These are phyloP conservation scores for Zea mays DNA, from an alignment of 176 grass and related monocot species.

Conservation along the genomic window DNA sequence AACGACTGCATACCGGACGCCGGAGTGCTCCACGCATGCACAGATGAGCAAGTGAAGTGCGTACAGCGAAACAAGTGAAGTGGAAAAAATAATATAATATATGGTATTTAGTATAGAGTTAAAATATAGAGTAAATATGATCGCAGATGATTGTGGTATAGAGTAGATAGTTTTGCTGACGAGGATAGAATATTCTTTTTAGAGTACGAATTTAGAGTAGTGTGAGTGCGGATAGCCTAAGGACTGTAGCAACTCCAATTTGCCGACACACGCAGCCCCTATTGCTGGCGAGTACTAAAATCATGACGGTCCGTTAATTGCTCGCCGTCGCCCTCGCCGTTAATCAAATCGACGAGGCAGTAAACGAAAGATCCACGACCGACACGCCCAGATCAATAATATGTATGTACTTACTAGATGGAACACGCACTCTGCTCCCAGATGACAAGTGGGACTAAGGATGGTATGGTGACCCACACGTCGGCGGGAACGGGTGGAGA, in stretches of 20 bases:
- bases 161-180: too few relatives aligned
- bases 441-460: neutral
- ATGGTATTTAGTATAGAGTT: too few relatives aligned
- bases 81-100: too few relatives aligned
- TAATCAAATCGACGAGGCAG: neutral
- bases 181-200: too few relatives aligned
- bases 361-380: slow-evolving; percentile 6
- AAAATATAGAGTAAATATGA: too few relatives aligned
- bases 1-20: too few relatives aligned
- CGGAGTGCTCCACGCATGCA: too few relatives aligned
- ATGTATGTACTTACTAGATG: neutral
- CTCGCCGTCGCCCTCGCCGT: slow-evolving; percentile 30
- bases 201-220: too few relatives aligned
- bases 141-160: too few relatives aligned
- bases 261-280: neutral
- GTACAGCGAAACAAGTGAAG: too few relatives aligned
- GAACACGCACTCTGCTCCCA: fast-evolving
- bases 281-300: neutral
- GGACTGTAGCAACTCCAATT: neutral
- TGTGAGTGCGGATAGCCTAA: too few relatives aligned
- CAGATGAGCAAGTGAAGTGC: too few relatives aligned
- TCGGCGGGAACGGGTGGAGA: neutral
- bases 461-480: fast-evolving
- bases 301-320: neutral
- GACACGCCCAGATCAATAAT: slow-evolving; percentile 33